These are phyloP conservation scores for Nemania sp. DNA, from an alignment of 2,329 filamentous ascomycete species.

Conservation along the genomic window DNA sequence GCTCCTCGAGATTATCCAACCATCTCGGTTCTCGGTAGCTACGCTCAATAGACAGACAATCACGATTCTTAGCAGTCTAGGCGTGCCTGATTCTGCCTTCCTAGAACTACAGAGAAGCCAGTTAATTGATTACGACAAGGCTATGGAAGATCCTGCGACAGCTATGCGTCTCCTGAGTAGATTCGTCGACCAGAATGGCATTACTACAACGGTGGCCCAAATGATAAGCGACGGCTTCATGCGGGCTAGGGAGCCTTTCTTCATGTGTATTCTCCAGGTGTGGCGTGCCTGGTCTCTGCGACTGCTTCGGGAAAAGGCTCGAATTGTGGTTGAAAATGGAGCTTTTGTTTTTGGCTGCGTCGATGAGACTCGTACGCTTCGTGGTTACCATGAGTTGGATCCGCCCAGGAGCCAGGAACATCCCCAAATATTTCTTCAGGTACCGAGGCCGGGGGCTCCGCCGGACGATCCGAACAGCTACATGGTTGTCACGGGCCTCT, in stretches of 20 bases:
- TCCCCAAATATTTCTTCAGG: constrained; percentile 90
- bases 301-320: constrained; percentile 90
- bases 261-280: constrained; percentile 80
- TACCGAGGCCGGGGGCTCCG: constrained; percentile 70
- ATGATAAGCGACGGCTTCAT: constrained; percentile 88
- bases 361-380: constrained; percentile 82
- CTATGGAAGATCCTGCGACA: constrained; percentile 72
- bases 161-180: constrained; percentile 77
- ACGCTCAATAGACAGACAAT: constrained; percentile 93
- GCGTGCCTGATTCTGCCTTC: constrained; percentile 77
- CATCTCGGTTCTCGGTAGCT: constrained; percentile 79
- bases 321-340: constrained; percentile 82
- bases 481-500: constrained; percentile 78
- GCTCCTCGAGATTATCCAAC: constrained; percentile 85
- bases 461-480: constrained; percentile 66
- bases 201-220: constrained; percentile 77
- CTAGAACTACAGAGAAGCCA: constrained; percentile 74
- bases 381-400: constrained; percentile 72
- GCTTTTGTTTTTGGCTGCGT: constrained; percentile 90
- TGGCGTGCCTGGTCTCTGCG: constrained; percentile 94
- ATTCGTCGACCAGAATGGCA: constrained; percentile 87
- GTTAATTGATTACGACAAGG: constrained; percentile 74
- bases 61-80: constrained; percentile 81
- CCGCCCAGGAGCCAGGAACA: constrained; percentile 43
- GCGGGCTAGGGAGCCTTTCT: constrained; percentile 79